Evolutionary conservation across 2,329 filamentous ascomycete species (phyloP).

Genomic region (Penicillium sp.): DNA sequence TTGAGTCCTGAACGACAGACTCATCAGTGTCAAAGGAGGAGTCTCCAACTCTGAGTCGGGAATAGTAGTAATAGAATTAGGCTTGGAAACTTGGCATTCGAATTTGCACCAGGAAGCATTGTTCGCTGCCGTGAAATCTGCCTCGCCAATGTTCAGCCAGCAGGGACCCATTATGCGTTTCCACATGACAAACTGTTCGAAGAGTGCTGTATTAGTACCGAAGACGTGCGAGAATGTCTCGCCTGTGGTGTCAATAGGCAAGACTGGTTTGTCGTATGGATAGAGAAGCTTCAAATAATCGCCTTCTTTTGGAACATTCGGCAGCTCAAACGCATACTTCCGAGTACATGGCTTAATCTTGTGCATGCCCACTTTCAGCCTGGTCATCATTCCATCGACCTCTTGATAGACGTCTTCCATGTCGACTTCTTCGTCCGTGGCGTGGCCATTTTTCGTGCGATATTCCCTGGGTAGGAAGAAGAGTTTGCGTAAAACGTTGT

Average conservation of each 20-base stretch:
- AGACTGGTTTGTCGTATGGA: slow-evolving; percentile 75
- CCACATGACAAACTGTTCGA: slow-evolving; percentile 97
- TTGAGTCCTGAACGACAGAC: slow-evolving; percentile 77
- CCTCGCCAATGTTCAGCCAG: slow-evolving; percentile 87
- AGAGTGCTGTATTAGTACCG: slow-evolving; percentile 85
- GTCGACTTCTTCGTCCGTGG: slow-evolving; percentile 72
- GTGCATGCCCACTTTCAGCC: slow-evolving; percentile 78
- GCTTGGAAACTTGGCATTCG: slow-evolving; percentile 76
- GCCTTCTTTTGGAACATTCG: slow-evolving; percentile 78
- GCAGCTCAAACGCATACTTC: slow-evolving; percentile 94
- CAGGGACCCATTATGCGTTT: slow-evolving; percentile 99
- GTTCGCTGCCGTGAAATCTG: slow-evolving; percentile 77
- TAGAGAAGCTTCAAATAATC: slow-evolving; percentile 96
- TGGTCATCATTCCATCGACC: slow-evolving; percentile 83
- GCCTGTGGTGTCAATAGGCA: slow-evolving; percentile 69
- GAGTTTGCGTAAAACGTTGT: slow-evolving; percentile 88
- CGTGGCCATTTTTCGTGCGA: slow-evolving; percentile 56
- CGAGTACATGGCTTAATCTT: slow-evolving; percentile 87
- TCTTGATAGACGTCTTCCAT: slow-evolving; percentile 90
- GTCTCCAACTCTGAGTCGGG: slow-evolving; percentile 76
- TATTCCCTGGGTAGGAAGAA: slow-evolving; percentile 82
- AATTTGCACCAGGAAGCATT: slow-evolving; percentile 97
- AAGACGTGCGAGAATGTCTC: slow-evolving; percentile 94
- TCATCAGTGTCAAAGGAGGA: slow-evolving; percentile 94
- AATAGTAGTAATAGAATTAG: slow-evolving; percentile 68